Evolutionary conservation across 2,329 filamentous ascomycete species (phyloP), one percentile per base, ranked within the genome.

Genomic region (Anisogramma anomala): DNA sequence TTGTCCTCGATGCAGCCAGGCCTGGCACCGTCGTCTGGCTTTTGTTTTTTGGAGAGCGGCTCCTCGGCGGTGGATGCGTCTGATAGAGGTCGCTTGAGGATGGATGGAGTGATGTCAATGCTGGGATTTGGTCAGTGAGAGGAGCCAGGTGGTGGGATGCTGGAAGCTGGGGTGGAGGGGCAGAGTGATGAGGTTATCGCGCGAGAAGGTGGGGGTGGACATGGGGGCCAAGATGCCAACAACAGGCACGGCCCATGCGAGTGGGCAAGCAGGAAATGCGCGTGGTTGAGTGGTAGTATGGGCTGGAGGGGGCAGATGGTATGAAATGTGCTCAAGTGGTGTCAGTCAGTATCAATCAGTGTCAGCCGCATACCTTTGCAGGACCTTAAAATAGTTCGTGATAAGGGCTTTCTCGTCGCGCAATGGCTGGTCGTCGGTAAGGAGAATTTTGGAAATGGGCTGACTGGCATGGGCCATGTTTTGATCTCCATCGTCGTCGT

Each of bases 21-120:
- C 26, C 60, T 52, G 25, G 57, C 53, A 32, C 8, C 56, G 33
- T 70, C 67, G 36, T 67, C 64, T 2, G 73, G 66, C 56, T 76
- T 79, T 50, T 76, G 72, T 32, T 77, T 69, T 58, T 82, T 82
- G 39, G 69, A 58, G 37, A 72, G 63, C 13, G 73, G 77, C 49
- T 77, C 72, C 42, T 66, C 61, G 36, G 65, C 58, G 22, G 60
- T 48, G 25, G 63, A 54, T 4, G 57, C 41, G 2, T 69, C 63
- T 38, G 67, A 60, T 9, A 79, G 55, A 2, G 68, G 64, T 42
- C 70, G 69, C 50, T 70, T 71, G 38, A 79, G 64, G 43, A 79
- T 67, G 25, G 69, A 71, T 8, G 71, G 68, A 11, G 57, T 62
- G 35, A 65, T 61, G 51, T 80, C 77, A 50, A 69, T 63, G 46